These are phyloP conservation scores for Penicillium arizonense DNA, from an alignment of 495 filamentous ascomycete genomes.

Conservation along the genomic window DNA sequence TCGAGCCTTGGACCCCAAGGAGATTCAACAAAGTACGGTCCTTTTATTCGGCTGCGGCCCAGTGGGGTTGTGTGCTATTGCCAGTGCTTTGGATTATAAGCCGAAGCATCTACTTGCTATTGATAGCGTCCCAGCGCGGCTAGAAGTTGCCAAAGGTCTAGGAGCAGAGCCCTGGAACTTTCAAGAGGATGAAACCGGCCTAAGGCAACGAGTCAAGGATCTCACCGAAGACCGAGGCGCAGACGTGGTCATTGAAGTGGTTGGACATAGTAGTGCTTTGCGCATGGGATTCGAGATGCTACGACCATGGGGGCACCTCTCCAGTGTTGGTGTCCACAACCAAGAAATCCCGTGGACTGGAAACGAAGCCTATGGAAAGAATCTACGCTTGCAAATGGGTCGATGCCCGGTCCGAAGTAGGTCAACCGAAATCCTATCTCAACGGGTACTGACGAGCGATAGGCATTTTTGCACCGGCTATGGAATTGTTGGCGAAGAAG, in stretches of 20 bases:
- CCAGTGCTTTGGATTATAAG: slow-evolving; percentile 69
- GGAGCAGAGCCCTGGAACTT: slow-evolving; percentile 84
- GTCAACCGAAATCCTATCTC: not conserved
- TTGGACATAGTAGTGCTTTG: slow-evolving; percentile 74
- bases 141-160: slow-evolving; percentile 66
- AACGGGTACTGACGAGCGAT: not conserved
- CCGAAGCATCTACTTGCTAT: slow-evolving; percentile 79
- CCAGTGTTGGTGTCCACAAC: slow-evolving; percentile 86
- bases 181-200: slow-evolving; percentile 56
- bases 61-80: slow-evolving; percentile 78
- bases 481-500: slow-evolving; percentile 63
- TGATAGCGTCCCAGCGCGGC: slow-evolving; percentile 69
- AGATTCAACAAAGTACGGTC: slow-evolving; percentile 61
- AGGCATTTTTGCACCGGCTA: slow-evolving; percentile 53
- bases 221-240: slow-evolving; percentile 78
- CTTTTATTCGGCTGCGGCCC: slow-evolving; percentile 85
- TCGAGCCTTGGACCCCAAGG: slow-evolving; percentile 48
- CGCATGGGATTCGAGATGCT: slow-evolving; percentile 78
- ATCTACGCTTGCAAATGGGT: slow-evolving; percentile 84
- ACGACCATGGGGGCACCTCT: slow-evolving; percentile 81
- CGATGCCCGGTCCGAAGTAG: slow-evolving; percentile 72
- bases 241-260: slow-evolving; percentile 84
- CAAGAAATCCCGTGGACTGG: slow-evolving; percentile 86
- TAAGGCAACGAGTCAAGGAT: slow-evolving; percentile 59
- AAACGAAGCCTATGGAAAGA: slow-evolving; percentile 84